Evolutionary conservation across 176 grass and related monocot species (phyloP), one percentile per base, ranked within the genome.

Genomic region (Aegilops sharonensis): DNA sequence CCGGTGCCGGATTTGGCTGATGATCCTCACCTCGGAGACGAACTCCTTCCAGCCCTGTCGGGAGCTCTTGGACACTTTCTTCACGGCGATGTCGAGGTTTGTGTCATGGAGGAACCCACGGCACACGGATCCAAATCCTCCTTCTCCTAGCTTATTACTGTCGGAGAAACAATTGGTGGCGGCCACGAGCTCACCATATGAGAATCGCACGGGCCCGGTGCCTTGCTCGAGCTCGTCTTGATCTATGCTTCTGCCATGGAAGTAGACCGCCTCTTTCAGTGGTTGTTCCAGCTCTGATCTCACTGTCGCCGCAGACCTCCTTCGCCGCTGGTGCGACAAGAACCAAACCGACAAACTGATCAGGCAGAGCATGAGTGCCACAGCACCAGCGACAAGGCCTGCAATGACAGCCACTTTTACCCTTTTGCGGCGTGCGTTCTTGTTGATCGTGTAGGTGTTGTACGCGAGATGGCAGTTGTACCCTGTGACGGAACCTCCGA

Each of bases 31-130:
- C 88, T 95, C 93, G 1, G 88, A 43, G 83, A 87, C 65, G 12
- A 86, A 92, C 80, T 91, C 86, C 75, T 95, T 91, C 74, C 70
- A 80, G 8, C 88, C 93, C 29, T 92, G 93, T 0, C 72, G 31
- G 2, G 77, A 84, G 9, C 5, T 88, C 54, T 64, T 5, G 0
- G 75, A 84, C 29, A 79, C 64, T 8, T 29, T 56, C 80, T 88
- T 88, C 11, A 88, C 63, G 3, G 65, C 87, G 0, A 79, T 54
- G 20, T 3, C 0, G 2, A 8, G 64, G 64, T 52, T 72, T 0
- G 0, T 20, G 12, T 64, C 77, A 0, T 32, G 2, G 12, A 89
- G 17, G 2, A 66, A 15, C 10, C 87, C 87, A 0, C 25, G 17
- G 45, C 85, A 89, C 17, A 84, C 68, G 0, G 87, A 75, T 0